Conservation (phyloP, 257 asterid species). For the Solanum corneliomulleri region DNA sequence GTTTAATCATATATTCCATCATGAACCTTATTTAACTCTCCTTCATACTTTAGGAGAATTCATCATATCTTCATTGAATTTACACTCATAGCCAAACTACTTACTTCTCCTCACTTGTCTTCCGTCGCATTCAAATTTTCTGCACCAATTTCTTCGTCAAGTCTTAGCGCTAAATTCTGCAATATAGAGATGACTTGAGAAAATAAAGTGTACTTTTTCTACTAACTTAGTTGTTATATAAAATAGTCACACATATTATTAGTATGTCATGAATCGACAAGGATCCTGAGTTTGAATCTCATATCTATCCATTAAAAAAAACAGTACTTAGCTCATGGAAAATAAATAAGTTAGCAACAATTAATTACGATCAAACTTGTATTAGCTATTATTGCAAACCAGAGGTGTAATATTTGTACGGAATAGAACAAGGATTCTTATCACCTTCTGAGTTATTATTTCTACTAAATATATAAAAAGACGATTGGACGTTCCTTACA, state of each 20-base stretch:
- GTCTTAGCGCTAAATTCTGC: background rate
- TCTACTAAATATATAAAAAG: too few relatives aligned
- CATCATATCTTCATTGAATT: background rate
- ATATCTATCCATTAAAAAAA: background rate
- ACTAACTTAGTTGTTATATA: background rate
- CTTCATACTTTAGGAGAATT: background rate
- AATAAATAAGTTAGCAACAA: conserved; percentile 7
- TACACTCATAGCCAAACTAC: background rate
- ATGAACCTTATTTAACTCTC: background rate
- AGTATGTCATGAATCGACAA: background rate
- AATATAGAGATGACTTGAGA: background rate
- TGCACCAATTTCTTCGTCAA: background rate
- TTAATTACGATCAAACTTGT: background rate
- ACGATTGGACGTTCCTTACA: too few relatives aligned
- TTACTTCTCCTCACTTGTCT: background rate
- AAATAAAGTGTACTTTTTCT: background rate
- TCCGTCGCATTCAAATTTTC: background rate
- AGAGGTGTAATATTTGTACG: too few relatives aligned
- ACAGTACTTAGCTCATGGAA: background rate
- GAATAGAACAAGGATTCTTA: too few relatives aligned
- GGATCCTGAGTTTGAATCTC: background rate
- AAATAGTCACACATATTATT: background rate
- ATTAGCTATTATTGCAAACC: too few relatives aligned
- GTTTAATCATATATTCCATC: background rate
- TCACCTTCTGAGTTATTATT: too few relatives aligned